Evolutionary conservation across 495 filamentous ascomycete genomes (phyloP), one percentile per base, ranked within the genome.

Genomic region (Hypoxylon perforatum): DNA sequence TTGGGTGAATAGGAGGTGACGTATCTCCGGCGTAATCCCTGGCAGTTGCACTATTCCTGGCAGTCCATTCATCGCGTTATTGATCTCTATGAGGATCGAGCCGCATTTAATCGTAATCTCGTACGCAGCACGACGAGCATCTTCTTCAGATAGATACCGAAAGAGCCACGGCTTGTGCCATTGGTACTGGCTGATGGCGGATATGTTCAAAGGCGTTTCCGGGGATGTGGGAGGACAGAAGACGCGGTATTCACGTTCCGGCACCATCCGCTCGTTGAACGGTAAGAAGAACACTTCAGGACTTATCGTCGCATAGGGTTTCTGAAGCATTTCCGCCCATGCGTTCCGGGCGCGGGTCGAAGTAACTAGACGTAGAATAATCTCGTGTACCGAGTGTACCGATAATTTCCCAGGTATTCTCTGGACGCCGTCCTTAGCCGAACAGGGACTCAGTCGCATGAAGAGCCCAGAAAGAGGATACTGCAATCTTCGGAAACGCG

Each of bases 151-250:
- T 49, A 18, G 15, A 56, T 9, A 14, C 49, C 48, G n/a, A 57
- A 73, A 74, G 33, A 64, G 49, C 75, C 76, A 80, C 9, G 54
- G 60, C 33, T 25, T 54, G 48, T 73, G 65, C 77, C 76, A 79
- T 23, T 68, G 28, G 42, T 78, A 77, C 52, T 77, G 73, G 21
- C 76, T 78, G 23, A 76, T 71, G 15, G 62, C 75, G 2, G 73
- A 63, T n/a, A 78, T 73, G 36, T 53, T 55, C 19, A 55, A 41
- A 1, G 25, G 38, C 28, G 52, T 35, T 15, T 2, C n/a, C 7
- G 18, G 5, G 6, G 8, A 11, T 12, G 41, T 59, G 1, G 75
- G 70, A 5, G 58, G 28, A 53, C 76, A 78, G 50, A 75, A 79
- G 12, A 77, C 72, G 7, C 76, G 67, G 50, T 78, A 78, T 48